Base-by-base conservation (phyloP, 352 stramenopile species). In the Blastocystis sp. region DNA sequence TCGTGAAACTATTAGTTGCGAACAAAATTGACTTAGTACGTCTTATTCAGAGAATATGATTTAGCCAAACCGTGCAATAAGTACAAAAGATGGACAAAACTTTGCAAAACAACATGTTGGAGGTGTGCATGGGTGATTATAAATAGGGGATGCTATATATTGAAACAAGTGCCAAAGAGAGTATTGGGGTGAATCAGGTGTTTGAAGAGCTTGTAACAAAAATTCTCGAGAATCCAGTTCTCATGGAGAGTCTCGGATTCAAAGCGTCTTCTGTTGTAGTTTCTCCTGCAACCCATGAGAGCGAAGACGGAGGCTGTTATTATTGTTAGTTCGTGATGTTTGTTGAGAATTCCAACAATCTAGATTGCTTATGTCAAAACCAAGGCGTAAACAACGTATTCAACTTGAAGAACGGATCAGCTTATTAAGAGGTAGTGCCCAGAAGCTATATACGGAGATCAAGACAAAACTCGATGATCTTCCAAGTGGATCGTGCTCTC, bases 171-270 rank as follows among this genome's bases (percentile, higher is more conserved):
- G 94, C 94, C 6, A 97, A 97, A 92, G 96, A 94, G 78, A 90
- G 84, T 22, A 95, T 95, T 73, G 94, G 94, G 54, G 95, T 97
- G 57, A 93, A 96, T 90, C 93, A 96, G 92, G 90, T 96, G 64
- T 97, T 97, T 90, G 95, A 96, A 87, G 94, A 97, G 93, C 93
- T 97, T 73, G 93, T 97, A 51, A 93, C 95, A 91, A 96, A 96
- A 93, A 96, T 97, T 37, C 73, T 97, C 89, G 94, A 97, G 80
- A 97, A 95, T 90, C 94, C 94, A 27, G 91, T 92, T 84, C 91
- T 84, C 1, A 84, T 84, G 73, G 73, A 84, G 33, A 84, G 73
- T 68, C 19, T 84, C 5, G 73, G 73, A 53, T 62, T 84, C 22
- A 68, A 68, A 7, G 27, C 54, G 7, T 64, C 73, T 22, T 54